Percentiles rank a stretch among this genome's conserved stretches.
Conservation (phyloP, 441 rosid species). For the Pelargonium citronellum region DNA sequence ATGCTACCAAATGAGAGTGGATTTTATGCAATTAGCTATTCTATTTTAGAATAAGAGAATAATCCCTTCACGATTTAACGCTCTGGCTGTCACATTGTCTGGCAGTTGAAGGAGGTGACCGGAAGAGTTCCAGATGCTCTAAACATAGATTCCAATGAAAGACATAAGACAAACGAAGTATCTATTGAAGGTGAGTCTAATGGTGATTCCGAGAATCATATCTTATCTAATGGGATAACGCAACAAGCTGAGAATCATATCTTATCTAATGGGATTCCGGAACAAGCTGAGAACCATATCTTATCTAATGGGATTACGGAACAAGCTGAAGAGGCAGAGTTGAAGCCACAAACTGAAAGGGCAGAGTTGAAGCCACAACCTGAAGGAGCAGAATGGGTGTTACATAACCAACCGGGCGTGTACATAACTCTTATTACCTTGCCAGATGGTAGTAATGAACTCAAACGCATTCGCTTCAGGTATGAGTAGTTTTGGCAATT, state of each 20-base stretch:
- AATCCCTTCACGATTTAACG: background rate
- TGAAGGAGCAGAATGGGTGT: slow-evolving; percentile 78
- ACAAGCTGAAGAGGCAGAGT: slow-evolving; percentile 19
- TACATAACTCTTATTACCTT: slow-evolving; percentile 75
- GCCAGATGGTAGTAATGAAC: slow-evolving; percentile 80
- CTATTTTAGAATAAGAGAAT: background rate
- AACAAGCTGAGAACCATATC: too few species aligned
- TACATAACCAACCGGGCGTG: slow-evolving; percentile 90
- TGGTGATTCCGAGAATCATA: background rate
- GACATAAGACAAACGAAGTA: slow-evolving; percentile 19
- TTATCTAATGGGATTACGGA: too few species aligned
- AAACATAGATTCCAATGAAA: slow-evolving; percentile 45
- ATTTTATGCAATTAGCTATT: background rate
- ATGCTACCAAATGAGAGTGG: background rate
- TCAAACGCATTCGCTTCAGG: slow-evolving; percentile 95
- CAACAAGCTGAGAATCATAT: too few species aligned
- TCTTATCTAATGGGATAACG: background rate
- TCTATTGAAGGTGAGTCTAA: background rate
- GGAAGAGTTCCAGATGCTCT: slow-evolving; percentile 57
- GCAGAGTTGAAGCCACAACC: slow-evolving; percentile 26
- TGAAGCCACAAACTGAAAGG: slow-evolving; percentile 50
- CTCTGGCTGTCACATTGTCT: slow-evolving; percentile 5
- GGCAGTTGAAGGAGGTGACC: slow-evolving; percentile 81
- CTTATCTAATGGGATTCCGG: too few species aligned
- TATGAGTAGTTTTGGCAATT: slow-evolving; percentile 20